Conservation (phyloP, 768 basidiomycete genomes). For the Lactifluus echinatus region DNA sequence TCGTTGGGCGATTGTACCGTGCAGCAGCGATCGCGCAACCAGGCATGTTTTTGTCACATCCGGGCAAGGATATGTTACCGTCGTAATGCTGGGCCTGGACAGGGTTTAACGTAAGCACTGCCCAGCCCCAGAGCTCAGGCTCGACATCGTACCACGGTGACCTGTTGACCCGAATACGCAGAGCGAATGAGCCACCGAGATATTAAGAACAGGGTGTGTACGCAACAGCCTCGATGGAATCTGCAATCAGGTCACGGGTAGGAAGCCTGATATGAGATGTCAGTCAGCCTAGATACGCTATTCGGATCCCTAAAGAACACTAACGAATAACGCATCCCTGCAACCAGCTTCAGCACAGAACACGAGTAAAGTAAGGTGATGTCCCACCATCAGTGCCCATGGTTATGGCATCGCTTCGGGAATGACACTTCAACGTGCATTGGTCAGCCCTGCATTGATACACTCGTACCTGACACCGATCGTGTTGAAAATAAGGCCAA, state of each 20-base stretch:
- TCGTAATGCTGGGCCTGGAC: slow-evolving; percentile 79
- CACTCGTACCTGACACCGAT: slow-evolving; percentile 65
- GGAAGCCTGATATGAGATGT: slow-evolving; percentile 46
- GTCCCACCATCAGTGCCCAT: slow-evolving; percentile 80
- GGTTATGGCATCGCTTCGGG: slow-evolving; percentile 68
- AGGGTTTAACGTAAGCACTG: not conserved
- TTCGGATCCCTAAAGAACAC: slow-evolving; percentile 24
- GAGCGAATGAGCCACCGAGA: not conserved
- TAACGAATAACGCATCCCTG: slow-evolving; percentile 85
- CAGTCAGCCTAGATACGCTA: not conserved
- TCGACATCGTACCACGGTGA: slow-evolving; percentile 39
- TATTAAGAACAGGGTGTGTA: not conserved
- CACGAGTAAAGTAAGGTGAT: not conserved
- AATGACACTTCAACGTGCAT: not conserved
- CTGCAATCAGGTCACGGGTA: slow-evolving; percentile 82
- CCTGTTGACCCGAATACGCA: slow-evolving; percentile 28
- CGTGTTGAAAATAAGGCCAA: slow-evolving; percentile 79
- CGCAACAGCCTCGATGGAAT: slow-evolving; percentile 74
- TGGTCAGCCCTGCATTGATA: not conserved
- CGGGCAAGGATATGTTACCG: slow-evolving; percentile 78
- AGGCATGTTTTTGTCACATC: slow-evolving; percentile 93
- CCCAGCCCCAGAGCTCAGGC: not conserved
- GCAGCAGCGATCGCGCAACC: slow-evolving; percentile 81
- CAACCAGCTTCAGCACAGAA: not conserved
- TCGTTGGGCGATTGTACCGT: slow-evolving; percentile 80